Conservation (phyloP, 1,284 basidiomycete species). For the Entoloma clypeatum region DNA sequence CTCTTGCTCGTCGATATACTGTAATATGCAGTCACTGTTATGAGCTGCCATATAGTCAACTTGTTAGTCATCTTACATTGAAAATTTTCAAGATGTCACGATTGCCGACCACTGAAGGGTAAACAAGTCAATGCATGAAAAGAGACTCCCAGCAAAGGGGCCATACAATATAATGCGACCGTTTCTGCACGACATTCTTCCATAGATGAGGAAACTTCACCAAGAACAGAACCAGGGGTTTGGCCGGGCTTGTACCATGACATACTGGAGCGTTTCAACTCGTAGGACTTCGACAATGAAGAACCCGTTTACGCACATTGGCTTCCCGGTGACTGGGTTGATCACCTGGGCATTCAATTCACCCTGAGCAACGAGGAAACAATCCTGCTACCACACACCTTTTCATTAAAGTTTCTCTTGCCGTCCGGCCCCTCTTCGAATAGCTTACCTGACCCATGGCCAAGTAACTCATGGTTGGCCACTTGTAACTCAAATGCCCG, state of each 20-base stretch:
- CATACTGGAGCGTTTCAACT: conserved; percentile 35
- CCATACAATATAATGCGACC: conserved; percentile 72
- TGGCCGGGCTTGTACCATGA: conserved; percentile 86
- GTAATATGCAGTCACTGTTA: conserved; percentile 7
- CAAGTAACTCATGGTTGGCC: conserved; percentile 80
- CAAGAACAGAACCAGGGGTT: conserved; percentile 73
- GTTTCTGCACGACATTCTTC: conserved; percentile 87
- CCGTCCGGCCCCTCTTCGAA: conserved; percentile 75
- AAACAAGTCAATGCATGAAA: neutral
- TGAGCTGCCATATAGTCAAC: neutral
- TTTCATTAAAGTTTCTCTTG: conserved; percentile 73
- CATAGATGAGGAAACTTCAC: conserved; percentile 82
- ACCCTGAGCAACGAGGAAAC: neutral
- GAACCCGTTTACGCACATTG: conserved; percentile 46
- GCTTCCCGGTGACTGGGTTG: conserved; percentile 81
- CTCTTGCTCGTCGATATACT: conserved; percentile 67
- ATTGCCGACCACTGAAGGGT: conserved; percentile 63
- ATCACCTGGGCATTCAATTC: too few relatives aligned
- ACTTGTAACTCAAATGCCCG: conserved; percentile 81
- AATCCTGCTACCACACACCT: conserved; percentile 32
- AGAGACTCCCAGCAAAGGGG: conserved; percentile 3
- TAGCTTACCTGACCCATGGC: conserved; percentile 77
- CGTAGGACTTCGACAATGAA: neutral
- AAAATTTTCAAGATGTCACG: conserved; percentile 73
- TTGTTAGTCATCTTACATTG: conserved; percentile 39